These are phyloP conservation scores for Colletotrichum liriopes DNA, from an alignment of 2,329 filamentous ascomycete genomes.

Conservation along the genomic window DNA sequence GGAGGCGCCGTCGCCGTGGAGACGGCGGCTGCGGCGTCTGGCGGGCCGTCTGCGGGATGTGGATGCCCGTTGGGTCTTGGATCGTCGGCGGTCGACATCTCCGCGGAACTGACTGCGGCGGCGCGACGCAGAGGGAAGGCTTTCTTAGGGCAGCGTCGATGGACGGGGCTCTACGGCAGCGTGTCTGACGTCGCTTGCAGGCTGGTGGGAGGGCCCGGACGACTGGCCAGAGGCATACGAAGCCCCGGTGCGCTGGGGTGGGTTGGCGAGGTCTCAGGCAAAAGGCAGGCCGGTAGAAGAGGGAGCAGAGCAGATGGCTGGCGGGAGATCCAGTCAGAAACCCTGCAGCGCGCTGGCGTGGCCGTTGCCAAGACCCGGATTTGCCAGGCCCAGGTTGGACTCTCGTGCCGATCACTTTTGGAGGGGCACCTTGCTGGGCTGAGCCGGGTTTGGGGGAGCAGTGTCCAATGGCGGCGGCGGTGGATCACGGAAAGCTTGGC, in stretches of 20 bases:
- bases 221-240: not conserved
- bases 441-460: slow-evolving; percentile 17
- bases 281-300: slow-evolving; percentile 1
- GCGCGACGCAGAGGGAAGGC: not conserved
- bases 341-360: slow-evolving; percentile 26
- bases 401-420: slow-evolving; percentile 30
- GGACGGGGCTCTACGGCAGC: not conserved
- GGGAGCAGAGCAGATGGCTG: not conserved
- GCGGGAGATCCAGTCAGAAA: slow-evolving; percentile 31
- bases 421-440: slow-evolving; percentile 29
- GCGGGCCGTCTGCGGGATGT: slow-evolving; percentile 8
- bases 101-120: not conserved
- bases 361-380: slow-evolving; percentile 38
- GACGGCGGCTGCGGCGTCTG: slow-evolving; percentile 12
- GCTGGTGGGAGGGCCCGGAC: not conserved
- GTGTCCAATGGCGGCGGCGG: slow-evolving; percentile 31
- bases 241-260: not conserved
- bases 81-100: slow-evolving; percentile 33
- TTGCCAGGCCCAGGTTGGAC: not conserved
- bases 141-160: not conserved
- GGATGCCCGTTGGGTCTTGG: slow-evolving; percentile 39
- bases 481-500: slow-evolving; percentile 18
- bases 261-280: slow-evolving; percentile 13
- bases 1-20: slow-evolving; percentile 23
- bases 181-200: not conserved